Evolutionary conservation across 2,329 filamentous ascomycete genomes (phyloP), one percentile per base, ranked within the genome.

Genomic region (Phaeophleospora eucalypticola): DNA sequence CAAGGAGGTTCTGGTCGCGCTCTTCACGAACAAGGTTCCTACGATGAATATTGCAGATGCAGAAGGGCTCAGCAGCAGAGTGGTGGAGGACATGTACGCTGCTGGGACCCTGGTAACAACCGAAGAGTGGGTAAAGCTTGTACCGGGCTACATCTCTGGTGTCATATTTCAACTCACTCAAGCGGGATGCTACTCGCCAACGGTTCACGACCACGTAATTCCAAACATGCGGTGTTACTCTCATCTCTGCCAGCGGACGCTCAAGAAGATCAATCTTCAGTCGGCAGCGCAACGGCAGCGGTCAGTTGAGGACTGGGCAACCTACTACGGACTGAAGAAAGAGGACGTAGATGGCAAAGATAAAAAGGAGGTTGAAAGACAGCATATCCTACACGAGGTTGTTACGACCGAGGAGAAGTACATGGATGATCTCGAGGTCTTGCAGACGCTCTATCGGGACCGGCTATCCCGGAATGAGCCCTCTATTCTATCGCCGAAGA

Each of bases 41-140:
- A 98, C 89, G 0, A 96, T 98, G 89, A 97, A 98, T 59, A 91
- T 93, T 35, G 90, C 91, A 4, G 94, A 98, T 73, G 93, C 93
- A 0, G 93, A 98, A 65, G 85, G 84, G 1, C 75, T 98, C 42
- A 88, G 87, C 52, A 79, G 81, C 48, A 82, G 81, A 34, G 87
- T 95, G 0, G 83, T 95, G 2, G 75, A 82, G 45, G 80, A 84
- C 38, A 93, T 98, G 87, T 80, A 91, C 55, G 77, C 80, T 18
- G 82, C 84, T 7, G 84, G 83, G 33, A 87, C 89, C 9, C 72
- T 98, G 24, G 74, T 94, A 4, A 83, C 84, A 12, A 91, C 96
- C 27, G 93, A 98, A 67, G 94, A 98, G 71, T 98, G 94, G 93
- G 85, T 98, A 56, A 96, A 94, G 64, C 90, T 97, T 63, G 86